Percentiles rank a stretch among this genome's conserved stretches.
Conservation (phyloP, 2,329 filamentous ascomycete species). For the Neocatenulostroma microsporum region DNA sequence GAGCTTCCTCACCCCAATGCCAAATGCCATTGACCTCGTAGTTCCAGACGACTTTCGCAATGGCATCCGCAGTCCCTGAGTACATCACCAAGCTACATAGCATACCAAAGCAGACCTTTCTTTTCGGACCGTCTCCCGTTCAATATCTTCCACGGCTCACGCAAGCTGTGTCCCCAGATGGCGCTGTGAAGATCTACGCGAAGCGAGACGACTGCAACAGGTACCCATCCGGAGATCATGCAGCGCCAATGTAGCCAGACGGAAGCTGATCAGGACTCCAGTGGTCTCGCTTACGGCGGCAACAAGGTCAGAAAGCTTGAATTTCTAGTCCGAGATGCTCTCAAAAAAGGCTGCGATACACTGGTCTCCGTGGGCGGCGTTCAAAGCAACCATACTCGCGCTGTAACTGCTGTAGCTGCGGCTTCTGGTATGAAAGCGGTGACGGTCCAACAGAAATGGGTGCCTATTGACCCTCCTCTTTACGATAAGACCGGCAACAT, state of each 20-base stretch:
- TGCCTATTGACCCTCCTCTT: slow-evolving; percentile 22
- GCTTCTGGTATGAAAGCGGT: slow-evolving; percentile 28
- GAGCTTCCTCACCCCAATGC: too few relatives aligned
- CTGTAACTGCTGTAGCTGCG: slow-evolving; percentile 29
- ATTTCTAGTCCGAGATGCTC: slow-evolving; percentile 31
- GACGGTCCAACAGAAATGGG: slow-evolving; percentile 26
- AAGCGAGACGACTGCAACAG: slow-evolving; percentile 59
- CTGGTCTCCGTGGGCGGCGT: slow-evolving; percentile 32
- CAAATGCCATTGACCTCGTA: too few relatives aligned
- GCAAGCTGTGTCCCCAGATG: slow-evolving; percentile 44
- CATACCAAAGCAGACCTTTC: slow-evolving; percentile 55
- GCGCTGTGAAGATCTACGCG: slow-evolving; percentile 56
- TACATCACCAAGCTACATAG: slow-evolving; percentile 18
- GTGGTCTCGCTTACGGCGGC: slow-evolving; percentile 30
- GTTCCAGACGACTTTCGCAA: too few relatives aligned
- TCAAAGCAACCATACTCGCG: slow-evolving; percentile 33
- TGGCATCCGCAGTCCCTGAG: slow-evolving; percentile 10
- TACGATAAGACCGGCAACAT: slow-evolving; percentile 11
- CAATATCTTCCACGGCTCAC: slow-evolving; percentile 60
- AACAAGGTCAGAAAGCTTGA: slow-evolving; percentile 35
- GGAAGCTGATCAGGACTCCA: background rate
- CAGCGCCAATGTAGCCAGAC: slow-evolving; percentile 63
- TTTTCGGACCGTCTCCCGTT: slow-evolving; percentile 62
- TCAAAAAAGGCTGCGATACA: slow-evolving; percentile 22
- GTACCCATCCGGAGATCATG: slow-evolving; percentile 44